phyloP scores from a whole-genome alignment of 805 yeast genomes.

The Ogataea paradorogensis region DNA sequence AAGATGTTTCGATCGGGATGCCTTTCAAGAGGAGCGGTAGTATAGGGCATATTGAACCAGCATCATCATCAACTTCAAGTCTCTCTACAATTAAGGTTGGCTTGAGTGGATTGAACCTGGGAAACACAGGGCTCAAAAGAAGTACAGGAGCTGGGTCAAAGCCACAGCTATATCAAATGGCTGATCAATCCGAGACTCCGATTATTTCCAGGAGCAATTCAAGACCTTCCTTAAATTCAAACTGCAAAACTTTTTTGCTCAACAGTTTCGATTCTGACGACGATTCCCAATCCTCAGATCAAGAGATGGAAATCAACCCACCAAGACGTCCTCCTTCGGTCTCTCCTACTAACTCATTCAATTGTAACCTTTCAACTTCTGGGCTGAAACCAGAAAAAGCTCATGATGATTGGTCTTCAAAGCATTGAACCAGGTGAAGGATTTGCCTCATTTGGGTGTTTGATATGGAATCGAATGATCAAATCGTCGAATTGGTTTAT shows the following conservation, averaged over 20 bases:
- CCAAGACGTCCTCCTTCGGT: constrained; percentile 14
- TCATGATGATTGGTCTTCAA: too few relatives aligned
- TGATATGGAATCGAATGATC: too few relatives aligned
- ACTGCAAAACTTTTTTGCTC: constrained; percentile 35
- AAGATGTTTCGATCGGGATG: constrained; percentile 4
- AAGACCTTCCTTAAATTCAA: constrained; percentile 7
- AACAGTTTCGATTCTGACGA: constrained; percentile 32
- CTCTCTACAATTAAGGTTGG: constrained; percentile 33
- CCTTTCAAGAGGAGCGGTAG: constrained; percentile 17
- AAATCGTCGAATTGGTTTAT: too few relatives aligned
- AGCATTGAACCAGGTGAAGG: too few relatives aligned
- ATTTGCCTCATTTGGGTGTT: too few relatives aligned
- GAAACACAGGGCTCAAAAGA: constrained; percentile 27
- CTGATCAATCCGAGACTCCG: constrained; percentile 30
- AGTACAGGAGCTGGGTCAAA: constrained; percentile 31
- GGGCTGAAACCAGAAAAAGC: too few relatives aligned
- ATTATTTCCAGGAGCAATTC: constrained; percentile 9
- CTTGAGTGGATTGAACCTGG: constrained; percentile 30
- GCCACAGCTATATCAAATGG: constrained; percentile 29
- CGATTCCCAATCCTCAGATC: constrained; percentile 31
- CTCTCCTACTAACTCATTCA: constrained; percentile 8
- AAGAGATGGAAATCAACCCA: constrained; percentile 21
- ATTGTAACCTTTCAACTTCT: neutral
- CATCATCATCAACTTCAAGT: constrained; percentile 11
- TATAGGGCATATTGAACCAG: constrained; percentile 19